phyloP scores from a whole-genome alignment of 2,329 filamentous ascomycete species.

The Hymenoscyphus albidus region DNA sequence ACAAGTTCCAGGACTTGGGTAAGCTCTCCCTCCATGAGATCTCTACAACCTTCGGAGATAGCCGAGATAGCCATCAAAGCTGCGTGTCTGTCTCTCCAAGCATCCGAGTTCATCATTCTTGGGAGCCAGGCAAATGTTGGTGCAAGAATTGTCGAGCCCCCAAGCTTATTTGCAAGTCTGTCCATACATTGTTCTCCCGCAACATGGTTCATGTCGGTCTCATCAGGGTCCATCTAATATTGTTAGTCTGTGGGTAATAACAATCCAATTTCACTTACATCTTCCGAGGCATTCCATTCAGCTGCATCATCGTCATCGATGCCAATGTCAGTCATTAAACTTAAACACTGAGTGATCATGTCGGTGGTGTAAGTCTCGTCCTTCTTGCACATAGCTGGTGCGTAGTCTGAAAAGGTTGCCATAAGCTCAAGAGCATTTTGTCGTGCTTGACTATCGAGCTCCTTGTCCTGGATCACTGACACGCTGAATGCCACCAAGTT shows the following conservation, averaged over 20 bases:
- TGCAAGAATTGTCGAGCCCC: conserved; percentile 85
- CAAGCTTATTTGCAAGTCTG: conserved; percentile 91
- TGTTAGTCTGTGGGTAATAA: neutral
- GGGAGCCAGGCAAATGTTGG: conserved; percentile 97
- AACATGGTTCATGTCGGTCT: conserved; percentile 95
- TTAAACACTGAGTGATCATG: conserved; percentile 98
- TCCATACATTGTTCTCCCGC: conserved; percentile 99
- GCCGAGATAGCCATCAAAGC: conserved; percentile 98
- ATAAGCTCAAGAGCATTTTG: conserved; percentile 96
- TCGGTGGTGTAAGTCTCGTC: conserved; percentile 87
- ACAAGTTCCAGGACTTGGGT: conserved; percentile 92
- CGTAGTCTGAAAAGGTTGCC: conserved; percentile 95
- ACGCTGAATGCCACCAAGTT: conserved; percentile 91
- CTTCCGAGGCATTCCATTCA: conserved; percentile 90
- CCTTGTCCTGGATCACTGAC: conserved; percentile 92
- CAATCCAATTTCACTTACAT: conserved; percentile 53
- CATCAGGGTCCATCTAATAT: conserved; percentile 77
- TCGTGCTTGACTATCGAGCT: conserved; percentile 81
- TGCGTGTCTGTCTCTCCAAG: conserved; percentile 93
- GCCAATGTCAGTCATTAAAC: conserved; percentile 95
- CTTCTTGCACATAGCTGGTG: conserved; percentile 91
- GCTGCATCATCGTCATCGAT: conserved; percentile 89
- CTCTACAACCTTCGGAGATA: conserved; percentile 94
- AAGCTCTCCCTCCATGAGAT: conserved; percentile 91
- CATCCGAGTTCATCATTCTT: conserved; percentile 91